Evolutionary conservation across 2,329 filamentous ascomycete species (phyloP), one percentile per base, ranked within the genome.

Genomic region (Cadophora malorum): DNA sequence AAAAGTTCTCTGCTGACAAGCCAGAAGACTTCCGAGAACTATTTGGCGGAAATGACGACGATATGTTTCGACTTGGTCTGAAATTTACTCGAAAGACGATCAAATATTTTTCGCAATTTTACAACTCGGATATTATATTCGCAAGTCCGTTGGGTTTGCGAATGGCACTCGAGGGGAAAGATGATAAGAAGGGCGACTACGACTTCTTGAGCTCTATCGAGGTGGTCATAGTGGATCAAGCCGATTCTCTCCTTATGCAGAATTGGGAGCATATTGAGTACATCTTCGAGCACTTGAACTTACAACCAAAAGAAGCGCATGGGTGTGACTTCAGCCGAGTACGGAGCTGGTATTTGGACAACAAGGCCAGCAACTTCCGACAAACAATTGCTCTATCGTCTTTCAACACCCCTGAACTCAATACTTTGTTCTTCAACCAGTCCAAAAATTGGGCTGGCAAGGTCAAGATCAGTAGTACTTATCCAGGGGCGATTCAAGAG

Each of bases 241-340:
- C 93, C 14, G 94, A 98, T 79, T 94, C 94, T 0, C 86, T 97
- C 52, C 87, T 97, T 9, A 97, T 97, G 94, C 96, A 99, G 79
- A 98, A 97, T 79, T 98, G 95, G 94, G 94, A 97, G 76, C 95
- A 99, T 77, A 88, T 97, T 69, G 92, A 96, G 78, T 92, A 92
- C 78, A 91, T 97, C 74, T 94, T 98, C 76, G 89, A 93, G 70
- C 93, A 97, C 78, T 86, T 99, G 70, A 99, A 99, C 78, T 84
- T 91, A 25, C 93, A 97, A 75, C 95, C 96, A 47, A 93, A 91
- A 76, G 92, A 97, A 74, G 88, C 93, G 0, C 94, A 97, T 79
- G 94, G 92, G 72, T 97, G 93, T 76, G 96, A 99, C 81, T 97
- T 98, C 78, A 92, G 91, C 73, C 91, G 96, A 21, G 92, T 98